phyloP scores from a whole-genome alignment of 2,329 filamentous ascomycete species.

The Pseudocercospora vitis region DNA sequence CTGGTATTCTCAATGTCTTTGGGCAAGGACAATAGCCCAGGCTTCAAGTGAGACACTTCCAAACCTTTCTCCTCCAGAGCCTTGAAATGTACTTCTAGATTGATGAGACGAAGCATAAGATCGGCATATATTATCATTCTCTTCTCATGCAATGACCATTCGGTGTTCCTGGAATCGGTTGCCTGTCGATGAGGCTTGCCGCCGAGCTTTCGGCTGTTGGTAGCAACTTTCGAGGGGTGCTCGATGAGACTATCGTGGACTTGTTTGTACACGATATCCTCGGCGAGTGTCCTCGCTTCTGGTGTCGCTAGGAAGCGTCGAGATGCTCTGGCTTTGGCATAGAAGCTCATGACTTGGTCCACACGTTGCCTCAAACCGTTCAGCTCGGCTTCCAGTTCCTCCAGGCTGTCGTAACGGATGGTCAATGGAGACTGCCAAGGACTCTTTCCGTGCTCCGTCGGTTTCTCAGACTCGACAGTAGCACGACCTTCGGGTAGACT shows the following conservation, averaged over 20 bases:
- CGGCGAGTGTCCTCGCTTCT: not conserved
- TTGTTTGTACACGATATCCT: not conserved
- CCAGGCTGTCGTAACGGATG: not conserved
- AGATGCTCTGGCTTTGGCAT: not conserved
- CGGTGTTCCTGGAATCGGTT: not conserved
- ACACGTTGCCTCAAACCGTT: not conserved
- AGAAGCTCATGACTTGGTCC: not conserved
- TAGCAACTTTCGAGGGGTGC: not conserved
- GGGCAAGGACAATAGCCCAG: slow-evolving; percentile 8
- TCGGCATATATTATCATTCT: slow-evolving; percentile 19
- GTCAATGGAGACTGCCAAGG: not conserved
- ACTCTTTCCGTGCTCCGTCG: not conserved
- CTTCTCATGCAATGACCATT: not conserved
- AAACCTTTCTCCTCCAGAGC: slow-evolving; percentile 26
- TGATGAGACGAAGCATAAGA: slow-evolving; percentile 25
- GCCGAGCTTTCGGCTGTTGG: not conserved
- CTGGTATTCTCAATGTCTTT: not conserved
- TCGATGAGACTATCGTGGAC: not conserved
- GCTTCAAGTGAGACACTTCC: slow-evolving; percentile 11
- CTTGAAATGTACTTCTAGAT: slow-evolving; percentile 34
- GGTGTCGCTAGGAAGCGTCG: too few relatives aligned
- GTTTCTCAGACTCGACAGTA: not conserved
- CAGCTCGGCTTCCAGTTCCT: not conserved
- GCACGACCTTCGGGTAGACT: slow-evolving; percentile 9
- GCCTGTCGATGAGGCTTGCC: too few relatives aligned